phyloP scores from a whole-genome alignment of 2,329 filamentous ascomycete genomes.

The Cladosporium austrohemisphaericum region DNA sequence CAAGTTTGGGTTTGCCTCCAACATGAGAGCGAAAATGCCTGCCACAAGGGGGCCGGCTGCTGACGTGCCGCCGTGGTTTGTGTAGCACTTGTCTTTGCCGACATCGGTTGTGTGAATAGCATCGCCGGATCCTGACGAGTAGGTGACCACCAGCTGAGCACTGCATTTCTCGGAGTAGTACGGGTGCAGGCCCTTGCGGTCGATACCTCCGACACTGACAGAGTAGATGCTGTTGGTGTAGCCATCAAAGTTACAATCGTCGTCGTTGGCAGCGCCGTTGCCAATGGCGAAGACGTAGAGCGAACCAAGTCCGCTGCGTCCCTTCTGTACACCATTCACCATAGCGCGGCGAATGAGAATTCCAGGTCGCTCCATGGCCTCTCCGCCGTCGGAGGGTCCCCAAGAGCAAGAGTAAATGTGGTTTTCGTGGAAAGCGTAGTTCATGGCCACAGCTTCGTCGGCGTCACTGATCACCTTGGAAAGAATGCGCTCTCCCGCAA shows the following conservation, averaged over 20 bases:
- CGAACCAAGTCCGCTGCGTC: constrained; percentile 76
- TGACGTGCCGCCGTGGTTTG: constrained; percentile 86
- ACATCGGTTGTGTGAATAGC: constrained; percentile 97
- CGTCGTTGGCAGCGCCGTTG: constrained; percentile 79
- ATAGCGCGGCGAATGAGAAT: constrained; percentile 86
- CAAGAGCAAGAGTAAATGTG: constrained; percentile 98
- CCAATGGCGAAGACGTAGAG: constrained; percentile 97
- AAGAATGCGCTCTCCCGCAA: constrained; percentile 88
- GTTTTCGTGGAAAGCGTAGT: constrained; percentile 86
- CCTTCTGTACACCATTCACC: constrained; percentile 86
- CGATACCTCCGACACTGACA: constrained; percentile 91
- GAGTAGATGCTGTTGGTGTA: constrained; percentile 99
- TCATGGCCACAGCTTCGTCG: constrained; percentile 88
- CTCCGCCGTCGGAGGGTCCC: constrained; percentile 91
- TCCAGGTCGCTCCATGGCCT: constrained; percentile 89
- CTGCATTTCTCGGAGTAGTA: constrained; percentile 97
- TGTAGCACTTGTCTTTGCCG: constrained; percentile 71
- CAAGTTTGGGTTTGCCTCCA: constrained; percentile 80
- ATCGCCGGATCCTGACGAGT: constrained; percentile 85
- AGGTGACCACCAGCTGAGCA: constrained; percentile 91
- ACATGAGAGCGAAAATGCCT: constrained; percentile 83
- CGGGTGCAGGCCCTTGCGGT: constrained; percentile 80
- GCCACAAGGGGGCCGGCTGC: constrained; percentile 90
- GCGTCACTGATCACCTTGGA: constrained; percentile 86
- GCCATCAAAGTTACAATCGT: constrained; percentile 99